Evolutionary conservation across 352 stramenopile species (phyloP).

Genomic region (Phytopythium delawarense): DNA sequence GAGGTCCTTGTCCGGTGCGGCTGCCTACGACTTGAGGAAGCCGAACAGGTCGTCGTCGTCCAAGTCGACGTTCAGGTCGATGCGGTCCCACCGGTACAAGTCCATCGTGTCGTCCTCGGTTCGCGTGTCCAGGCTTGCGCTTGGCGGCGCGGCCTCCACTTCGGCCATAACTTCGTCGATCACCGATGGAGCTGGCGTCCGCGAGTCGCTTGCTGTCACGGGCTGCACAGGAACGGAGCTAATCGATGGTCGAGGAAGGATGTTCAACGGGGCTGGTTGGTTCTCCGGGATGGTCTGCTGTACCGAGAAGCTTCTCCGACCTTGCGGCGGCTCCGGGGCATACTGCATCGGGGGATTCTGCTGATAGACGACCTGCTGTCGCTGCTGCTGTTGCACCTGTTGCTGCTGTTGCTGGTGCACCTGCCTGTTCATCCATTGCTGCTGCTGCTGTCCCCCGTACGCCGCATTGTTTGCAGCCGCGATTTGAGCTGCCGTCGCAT

Average conservation of each 20-base stretch:
- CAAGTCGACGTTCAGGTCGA: slow-evolving; percentile 79
- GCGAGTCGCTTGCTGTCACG: not conserved
- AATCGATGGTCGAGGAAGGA: slow-evolving; percentile 6
- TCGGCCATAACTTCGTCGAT: slow-evolving; percentile 8
- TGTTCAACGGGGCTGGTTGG: not conserved
- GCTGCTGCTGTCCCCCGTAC: slow-evolving; percentile 6
- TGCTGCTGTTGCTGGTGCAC: slow-evolving; percentile 19
- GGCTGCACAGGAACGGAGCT: not conserved
- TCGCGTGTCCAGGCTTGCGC: slow-evolving; percentile 12
- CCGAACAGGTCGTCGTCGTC: slow-evolving; percentile 85
- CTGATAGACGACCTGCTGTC: slow-evolving; percentile 12
- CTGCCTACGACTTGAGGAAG: slow-evolving; percentile 72
- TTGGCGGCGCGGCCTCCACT: not conserved
- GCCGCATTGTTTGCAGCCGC: slow-evolving; percentile 16
- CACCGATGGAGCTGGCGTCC: not conserved
- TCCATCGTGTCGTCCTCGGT: slow-evolving; percentile 56
- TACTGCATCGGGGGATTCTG: not conserved
- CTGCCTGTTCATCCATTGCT: slow-evolving; percentile 10
- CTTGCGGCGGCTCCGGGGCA: not conserved
- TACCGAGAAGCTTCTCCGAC: not conserved
- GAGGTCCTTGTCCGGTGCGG: not conserved
- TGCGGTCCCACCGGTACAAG: slow-evolving; percentile 74
- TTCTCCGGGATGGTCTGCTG: not conserved
- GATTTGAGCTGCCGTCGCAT: slow-evolving; percentile 14
- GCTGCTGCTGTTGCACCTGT: slow-evolving; percentile 16